Percentiles rank a stretch among this genome's conserved stretches.
Evolutionary conservation across 768 basidiomycete species (phyloP).

Genomic region (Crepidotus variabilis): DNA sequence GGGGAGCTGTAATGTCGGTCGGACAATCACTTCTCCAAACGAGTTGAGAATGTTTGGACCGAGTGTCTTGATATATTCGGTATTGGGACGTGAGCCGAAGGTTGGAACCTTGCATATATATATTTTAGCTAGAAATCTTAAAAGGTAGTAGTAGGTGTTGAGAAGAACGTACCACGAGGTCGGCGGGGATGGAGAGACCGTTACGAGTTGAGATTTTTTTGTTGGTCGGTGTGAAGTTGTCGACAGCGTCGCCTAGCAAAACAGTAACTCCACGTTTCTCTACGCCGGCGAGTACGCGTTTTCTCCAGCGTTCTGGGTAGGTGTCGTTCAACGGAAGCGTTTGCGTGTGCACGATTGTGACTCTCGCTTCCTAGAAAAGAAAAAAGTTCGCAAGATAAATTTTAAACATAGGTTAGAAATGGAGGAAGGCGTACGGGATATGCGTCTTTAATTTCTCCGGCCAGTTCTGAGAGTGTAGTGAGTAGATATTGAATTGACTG

Average conservation of each 20-base stretch:
- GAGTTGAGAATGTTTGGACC: conserved; percentile 33
- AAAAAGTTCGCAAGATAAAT: too few species aligned
- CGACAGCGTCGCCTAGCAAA: conserved; percentile 51
- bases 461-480: conserved; percentile 31
- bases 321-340: conserved; percentile 47
- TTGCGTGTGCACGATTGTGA: conserved; percentile 62
- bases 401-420: too few species aligned
- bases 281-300: conserved; percentile 37
- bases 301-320: conserved; percentile 54
- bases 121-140: too few species aligned
- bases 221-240: conserved; percentile 32
- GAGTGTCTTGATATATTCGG: conserved; percentile 46
- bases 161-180: conserved; percentile 49
- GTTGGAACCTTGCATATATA: conserved; percentile 35
- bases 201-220: conserved; percentile 45
- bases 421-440: conserved; percentile 37
- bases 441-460: conserved; percentile 37
- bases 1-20: conserved; percentile 55
- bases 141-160: neutral
- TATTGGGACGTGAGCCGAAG: conserved; percentile 45
- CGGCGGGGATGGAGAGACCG: conserved; percentile 46
- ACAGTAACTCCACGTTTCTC: conserved; percentile 43
- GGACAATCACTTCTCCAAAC: conserved; percentile 42
- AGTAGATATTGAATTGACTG: too few species aligned
- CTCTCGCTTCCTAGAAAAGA: too few species aligned